A percentile compares a stretch with the other conserved stretches of the same genome.
phyloP scores from a whole-genome alignment of 768 basidiomycete species.

The Steccherinum ochraceum region DNA sequence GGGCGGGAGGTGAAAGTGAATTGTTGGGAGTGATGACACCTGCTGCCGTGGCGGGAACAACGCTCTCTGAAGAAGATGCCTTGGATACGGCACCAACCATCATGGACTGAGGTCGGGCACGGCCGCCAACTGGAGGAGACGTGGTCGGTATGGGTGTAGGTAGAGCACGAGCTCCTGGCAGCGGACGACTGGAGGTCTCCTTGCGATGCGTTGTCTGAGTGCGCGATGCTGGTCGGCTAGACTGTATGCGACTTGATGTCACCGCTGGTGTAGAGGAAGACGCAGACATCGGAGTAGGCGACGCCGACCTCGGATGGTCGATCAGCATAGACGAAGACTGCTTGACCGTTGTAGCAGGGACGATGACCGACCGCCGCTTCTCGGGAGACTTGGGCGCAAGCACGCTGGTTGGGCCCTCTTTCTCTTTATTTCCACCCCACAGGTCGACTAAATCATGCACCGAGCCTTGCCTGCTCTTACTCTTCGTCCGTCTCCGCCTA shows the following conservation, averaged over 20 bases:
- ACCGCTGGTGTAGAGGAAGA: background rate
- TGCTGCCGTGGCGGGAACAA: too few relatives aligned
- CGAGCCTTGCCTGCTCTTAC: slow-evolving; percentile 66
- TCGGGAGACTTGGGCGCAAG: slow-evolving; percentile 7
- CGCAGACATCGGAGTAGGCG: slow-evolving; percentile 1
- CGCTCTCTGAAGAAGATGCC: slow-evolving; percentile 37
- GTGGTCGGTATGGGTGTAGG: slow-evolving; percentile 14
- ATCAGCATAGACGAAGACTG: slow-evolving; percentile 2
- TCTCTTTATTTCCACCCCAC: slow-evolving; percentile 48
- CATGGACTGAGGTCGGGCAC: slow-evolving; percentile 78
- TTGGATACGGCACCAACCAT: slow-evolving; percentile 52
- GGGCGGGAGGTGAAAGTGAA: slow-evolving; percentile 38
- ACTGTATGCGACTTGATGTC: slow-evolving; percentile 1
- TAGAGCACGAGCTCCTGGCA: slow-evolving; percentile 4
- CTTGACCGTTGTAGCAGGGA: slow-evolving; percentile 16
- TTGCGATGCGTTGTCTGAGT: slow-evolving; percentile 26
- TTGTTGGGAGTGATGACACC: slow-evolving; percentile 17
- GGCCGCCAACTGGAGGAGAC: slow-evolving; percentile 25
- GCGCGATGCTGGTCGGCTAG: slow-evolving; percentile 13
- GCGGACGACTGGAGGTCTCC: slow-evolving; percentile 17
- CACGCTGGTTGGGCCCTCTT: background rate
- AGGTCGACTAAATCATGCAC: slow-evolving; percentile 80
- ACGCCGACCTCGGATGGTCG: background rate
- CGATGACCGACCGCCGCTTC: slow-evolving; percentile 18
- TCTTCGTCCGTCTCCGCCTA: slow-evolving; percentile 25